Conservation (phyloP, 345 rosid genomes). For the Euphorbia lathyris region DNA sequence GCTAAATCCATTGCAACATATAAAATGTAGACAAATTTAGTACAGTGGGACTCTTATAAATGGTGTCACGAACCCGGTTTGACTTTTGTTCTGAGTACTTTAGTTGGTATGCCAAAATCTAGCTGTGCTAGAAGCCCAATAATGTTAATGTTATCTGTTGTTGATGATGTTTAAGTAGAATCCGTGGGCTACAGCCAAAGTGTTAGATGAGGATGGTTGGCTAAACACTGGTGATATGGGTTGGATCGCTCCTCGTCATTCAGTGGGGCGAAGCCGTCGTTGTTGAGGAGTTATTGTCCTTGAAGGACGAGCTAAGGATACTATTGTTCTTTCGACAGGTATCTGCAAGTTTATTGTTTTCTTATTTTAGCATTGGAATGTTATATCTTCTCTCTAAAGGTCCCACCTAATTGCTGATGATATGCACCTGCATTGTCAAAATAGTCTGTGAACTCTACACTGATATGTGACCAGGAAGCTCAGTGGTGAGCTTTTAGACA, state of each 20-base stretch:
- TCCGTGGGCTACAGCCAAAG: constrained; percentile 64
- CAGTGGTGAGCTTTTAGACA: no score
- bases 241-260: constrained; percentile 85
- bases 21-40: background rate
- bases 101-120: background rate
- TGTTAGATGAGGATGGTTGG: constrained; percentile 76
- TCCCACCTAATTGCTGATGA: background rate
- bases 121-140: background rate
- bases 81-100: background rate
- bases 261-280: constrained; percentile 67
- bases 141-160: constrained; percentile 5
- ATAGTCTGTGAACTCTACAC: background rate
- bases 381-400: background rate
- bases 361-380: background rate
- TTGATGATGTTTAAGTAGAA: constrained; percentile 46
- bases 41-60: no score
- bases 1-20: background rate
- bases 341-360: constrained; percentile 13
- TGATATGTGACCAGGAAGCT: background rate
- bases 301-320: constrained; percentile 97
- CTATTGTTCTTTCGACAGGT: constrained; percentile 96
- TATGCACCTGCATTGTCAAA: background rate
- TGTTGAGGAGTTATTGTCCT: constrained; percentile 81
- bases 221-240: constrained; percentile 87
- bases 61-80: background rate